Conservation (phyloP, 2,329 filamentous ascomycete genomes). For the Chaetothyriales sp. region DNA sequence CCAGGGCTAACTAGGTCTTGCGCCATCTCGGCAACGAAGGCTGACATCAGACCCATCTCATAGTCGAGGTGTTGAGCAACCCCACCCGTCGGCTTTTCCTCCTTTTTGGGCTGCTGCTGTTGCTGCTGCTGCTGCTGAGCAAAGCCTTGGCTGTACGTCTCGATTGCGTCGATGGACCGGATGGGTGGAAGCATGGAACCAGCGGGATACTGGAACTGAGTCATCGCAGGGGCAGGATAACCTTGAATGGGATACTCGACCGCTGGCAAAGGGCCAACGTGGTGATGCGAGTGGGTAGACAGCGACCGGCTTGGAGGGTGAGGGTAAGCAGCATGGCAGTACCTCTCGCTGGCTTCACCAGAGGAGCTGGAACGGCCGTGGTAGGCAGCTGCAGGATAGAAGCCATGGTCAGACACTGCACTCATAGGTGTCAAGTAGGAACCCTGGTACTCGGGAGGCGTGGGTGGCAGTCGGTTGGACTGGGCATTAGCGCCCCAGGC, state of each 20-base stretch:
- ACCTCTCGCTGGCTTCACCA: conserved; percentile 32
- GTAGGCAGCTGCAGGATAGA: conserved; percentile 25
- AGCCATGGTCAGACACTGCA: conserved; percentile 13
- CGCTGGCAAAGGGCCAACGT: not conserved
- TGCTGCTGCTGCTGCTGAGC: conserved; percentile 22
- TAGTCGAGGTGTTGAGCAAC: conserved; percentile 92
- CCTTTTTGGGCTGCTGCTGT: conserved; percentile 33
- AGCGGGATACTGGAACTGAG: conserved; percentile 12
- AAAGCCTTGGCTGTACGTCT: conserved; percentile 8
- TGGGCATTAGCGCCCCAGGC: conserved; percentile 14
- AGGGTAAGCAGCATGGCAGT: conserved; percentile 29
- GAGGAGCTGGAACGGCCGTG: conserved; percentile 29
- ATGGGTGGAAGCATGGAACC: conserved; percentile 27
- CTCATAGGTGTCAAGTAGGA: conserved; percentile 16
- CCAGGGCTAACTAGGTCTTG: conserved; percentile 53
- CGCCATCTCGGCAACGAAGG: conserved; percentile 85
- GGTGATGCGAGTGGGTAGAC: not conserved
- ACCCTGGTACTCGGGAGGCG: conserved; percentile 17
- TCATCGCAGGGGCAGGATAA: conserved; percentile 1
- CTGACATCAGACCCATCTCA: conserved; percentile 89
- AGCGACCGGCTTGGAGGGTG: conserved; percentile 22
- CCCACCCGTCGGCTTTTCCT: conserved; percentile 59
- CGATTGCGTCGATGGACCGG: conserved; percentile 24
- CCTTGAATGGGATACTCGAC: not conserved
- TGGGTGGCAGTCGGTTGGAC: conserved; percentile 15